phyloP scores from a whole-genome alignment of 2,329 filamentous ascomycete species.

The Pseudogymnoascus sp. region DNA sequence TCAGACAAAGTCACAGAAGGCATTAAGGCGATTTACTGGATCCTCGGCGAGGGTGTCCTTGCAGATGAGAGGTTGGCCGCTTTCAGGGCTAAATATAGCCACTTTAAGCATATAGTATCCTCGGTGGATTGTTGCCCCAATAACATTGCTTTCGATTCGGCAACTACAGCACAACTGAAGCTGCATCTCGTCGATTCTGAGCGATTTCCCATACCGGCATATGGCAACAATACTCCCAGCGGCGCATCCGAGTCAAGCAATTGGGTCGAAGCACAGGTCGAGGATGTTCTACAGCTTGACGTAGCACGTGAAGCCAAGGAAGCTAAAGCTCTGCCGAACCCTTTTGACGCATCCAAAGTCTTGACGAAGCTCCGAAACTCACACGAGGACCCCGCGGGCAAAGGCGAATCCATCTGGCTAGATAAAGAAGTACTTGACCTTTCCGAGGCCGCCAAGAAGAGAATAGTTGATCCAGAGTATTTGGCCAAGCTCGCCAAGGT shows the following conservation, averaged over 20 bases:
- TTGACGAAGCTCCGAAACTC: slow-evolving; percentile 27
- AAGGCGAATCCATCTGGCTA: slow-evolving; percentile 14
- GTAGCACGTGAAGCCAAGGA: background rate
- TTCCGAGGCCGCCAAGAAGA: slow-evolving; percentile 40
- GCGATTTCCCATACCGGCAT: slow-evolving; percentile 64
- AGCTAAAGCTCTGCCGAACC: slow-evolving; percentile 15
- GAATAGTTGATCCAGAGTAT: slow-evolving; percentile 38
- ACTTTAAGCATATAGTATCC: slow-evolving; percentile 69
- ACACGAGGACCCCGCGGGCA: slow-evolving; percentile 18
- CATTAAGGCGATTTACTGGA: slow-evolving; percentile 69
- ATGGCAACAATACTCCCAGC: slow-evolving; percentile 39
- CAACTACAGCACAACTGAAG: slow-evolving; percentile 58
- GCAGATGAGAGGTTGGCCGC: slow-evolving; percentile 53
- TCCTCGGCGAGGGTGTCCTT: slow-evolving; percentile 62
- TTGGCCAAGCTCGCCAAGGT: slow-evolving; percentile 41
- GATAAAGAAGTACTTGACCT: slow-evolving; percentile 43
- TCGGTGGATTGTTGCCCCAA: slow-evolving; percentile 69
- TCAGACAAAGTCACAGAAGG: slow-evolving; percentile 56
- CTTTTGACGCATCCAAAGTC: slow-evolving; percentile 40
- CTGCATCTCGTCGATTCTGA: slow-evolving; percentile 65
- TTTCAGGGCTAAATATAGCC: slow-evolving; percentile 58
- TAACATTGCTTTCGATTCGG: slow-evolving; percentile 60
- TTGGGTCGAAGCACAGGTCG: slow-evolving; percentile 9
- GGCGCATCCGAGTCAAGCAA: background rate
- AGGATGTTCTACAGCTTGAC: slow-evolving; percentile 20